These are phyloP conservation scores for Fusarium abutilonis DNA, from an alignment of 2,329 filamentous ascomycete genomes.

Conservation along the genomic window DNA sequence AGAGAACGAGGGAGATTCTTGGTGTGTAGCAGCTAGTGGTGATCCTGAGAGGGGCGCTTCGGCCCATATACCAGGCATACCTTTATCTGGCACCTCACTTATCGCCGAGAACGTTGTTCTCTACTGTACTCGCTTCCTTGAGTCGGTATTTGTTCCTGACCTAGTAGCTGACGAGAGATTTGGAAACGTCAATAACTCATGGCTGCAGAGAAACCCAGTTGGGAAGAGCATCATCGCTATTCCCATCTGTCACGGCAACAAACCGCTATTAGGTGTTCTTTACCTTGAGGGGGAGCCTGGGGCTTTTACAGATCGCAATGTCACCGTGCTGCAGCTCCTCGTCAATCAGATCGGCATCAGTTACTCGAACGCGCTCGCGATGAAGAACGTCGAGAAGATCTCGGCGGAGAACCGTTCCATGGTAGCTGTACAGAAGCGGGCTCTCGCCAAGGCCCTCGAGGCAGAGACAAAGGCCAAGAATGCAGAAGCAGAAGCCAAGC, in stretches of 20 bases:
- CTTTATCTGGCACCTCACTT: slow-evolving; percentile 71
- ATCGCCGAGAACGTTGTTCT: slow-evolving; percentile 81
- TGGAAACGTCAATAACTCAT: slow-evolving; percentile 75
- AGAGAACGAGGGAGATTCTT: slow-evolving; percentile 69
- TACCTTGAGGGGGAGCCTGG: slow-evolving; percentile 80
- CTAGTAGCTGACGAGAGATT: slow-evolving; percentile 80
- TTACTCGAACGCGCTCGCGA: slow-evolving; percentile 73
- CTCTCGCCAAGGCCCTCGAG: slow-evolving; percentile 75
- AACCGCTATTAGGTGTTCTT: slow-evolving; percentile 75
- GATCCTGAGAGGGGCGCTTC: slow-evolving; percentile 75
- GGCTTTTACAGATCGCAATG: slow-evolving; percentile 79
- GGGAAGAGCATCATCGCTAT: slow-evolving; percentile 83
- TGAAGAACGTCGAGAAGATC: slow-evolving; percentile 79
- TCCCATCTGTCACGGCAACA: slow-evolving; percentile 77
- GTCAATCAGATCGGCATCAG: slow-evolving; percentile 82
- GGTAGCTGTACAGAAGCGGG: slow-evolving; percentile 79
- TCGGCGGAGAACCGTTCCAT: slow-evolving; percentile 81
- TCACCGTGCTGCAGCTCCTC: slow-evolving; percentile 73
- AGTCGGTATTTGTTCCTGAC: slow-evolving; percentile 78
- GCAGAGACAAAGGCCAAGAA: slow-evolving; percentile 80
- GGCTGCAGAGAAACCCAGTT: slow-evolving; percentile 72
- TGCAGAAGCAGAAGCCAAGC: slow-evolving; percentile 79
- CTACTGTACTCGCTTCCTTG: slow-evolving; percentile 80
- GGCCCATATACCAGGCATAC: slow-evolving; percentile 72
- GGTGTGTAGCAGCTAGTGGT: slow-evolving; percentile 79